Evolutionary conservation across 1,284 basidiomycete genomes (phyloP).

Genomic region (Pseudozyma hubeiensis): DNA sequence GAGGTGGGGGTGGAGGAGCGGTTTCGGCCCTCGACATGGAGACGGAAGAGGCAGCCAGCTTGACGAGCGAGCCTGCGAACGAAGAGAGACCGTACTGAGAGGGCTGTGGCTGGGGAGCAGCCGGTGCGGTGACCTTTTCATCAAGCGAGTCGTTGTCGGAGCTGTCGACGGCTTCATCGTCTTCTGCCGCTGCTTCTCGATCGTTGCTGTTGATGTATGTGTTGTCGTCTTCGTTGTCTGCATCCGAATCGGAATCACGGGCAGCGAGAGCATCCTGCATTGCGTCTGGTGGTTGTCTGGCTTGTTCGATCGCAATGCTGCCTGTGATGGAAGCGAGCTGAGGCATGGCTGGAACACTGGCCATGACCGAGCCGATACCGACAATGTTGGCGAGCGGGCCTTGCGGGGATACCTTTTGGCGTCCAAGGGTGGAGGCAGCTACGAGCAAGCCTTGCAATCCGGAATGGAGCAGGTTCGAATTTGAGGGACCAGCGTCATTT

Average conservation of each 20-base stretch:
- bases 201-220: constrained; percentile 22
- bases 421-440: constrained; percentile 36
- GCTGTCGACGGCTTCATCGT: constrained; percentile 40
- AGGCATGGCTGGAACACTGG: constrained; percentile 83
- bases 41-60: constrained; percentile 25
- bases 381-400: constrained; percentile 77
- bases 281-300: constrained; percentile 71
- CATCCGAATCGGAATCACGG: constrained; percentile 48
- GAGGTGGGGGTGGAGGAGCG: constrained; percentile 35
- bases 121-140: constrained; percentile 9
- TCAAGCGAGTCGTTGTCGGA: constrained; percentile 38
- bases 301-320: constrained; percentile 88
- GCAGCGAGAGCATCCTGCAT: constrained; percentile 36
- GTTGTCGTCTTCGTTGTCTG: constrained; percentile 70
- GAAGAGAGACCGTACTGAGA: constrained; percentile 23
- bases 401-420: constrained; percentile 52
- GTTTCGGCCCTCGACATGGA: constrained; percentile 35
- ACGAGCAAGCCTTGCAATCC: constrained; percentile 61
- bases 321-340: constrained; percentile 79
- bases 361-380: constrained; percentile 85
- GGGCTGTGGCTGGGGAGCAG: constrained; percentile 11
- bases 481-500: constrained; percentile 28
- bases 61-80: constrained; percentile 29
- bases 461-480: constrained; percentile 28
- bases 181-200: constrained; percentile 8